phyloP scores from a whole-genome alignment of 345 rosid species.

The Eucalyptus erythrocorys region DNA sequence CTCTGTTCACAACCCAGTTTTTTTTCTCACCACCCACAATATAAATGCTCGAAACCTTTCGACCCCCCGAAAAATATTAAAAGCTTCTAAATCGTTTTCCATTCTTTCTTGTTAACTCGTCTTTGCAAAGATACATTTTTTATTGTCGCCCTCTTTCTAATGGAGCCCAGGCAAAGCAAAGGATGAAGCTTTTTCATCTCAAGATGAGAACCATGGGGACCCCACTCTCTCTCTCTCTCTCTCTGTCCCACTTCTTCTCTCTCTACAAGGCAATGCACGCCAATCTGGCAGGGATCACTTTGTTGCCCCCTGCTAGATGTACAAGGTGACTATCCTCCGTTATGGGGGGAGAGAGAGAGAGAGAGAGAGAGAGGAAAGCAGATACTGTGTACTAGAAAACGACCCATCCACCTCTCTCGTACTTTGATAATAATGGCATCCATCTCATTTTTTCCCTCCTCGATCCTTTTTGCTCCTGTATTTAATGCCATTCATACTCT shows the following conservation, averaged over 20 bases:
- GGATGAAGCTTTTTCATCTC: not conserved
- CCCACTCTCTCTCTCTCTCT: not conserved
- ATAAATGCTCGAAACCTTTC: not conserved
- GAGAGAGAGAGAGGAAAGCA: not conserved
- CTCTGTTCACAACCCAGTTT: not conserved
- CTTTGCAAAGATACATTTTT: not conserved
- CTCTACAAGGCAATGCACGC: constrained; percentile 1
- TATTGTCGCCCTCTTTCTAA: not conserved
- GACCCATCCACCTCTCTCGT: constrained; percentile 2
- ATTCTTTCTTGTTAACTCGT: not conserved
- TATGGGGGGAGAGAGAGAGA: not conserved
- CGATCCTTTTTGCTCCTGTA: not conserved
- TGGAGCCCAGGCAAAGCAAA: not conserved
- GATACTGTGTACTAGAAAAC: not conserved
- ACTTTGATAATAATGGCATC: constrained; percentile 7
- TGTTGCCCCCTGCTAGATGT: not conserved
- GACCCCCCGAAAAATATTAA: not conserved
- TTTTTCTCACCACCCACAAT: not conserved
- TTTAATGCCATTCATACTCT: not conserved
- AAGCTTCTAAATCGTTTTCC: not conserved
- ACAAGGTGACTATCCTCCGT: not conserved
- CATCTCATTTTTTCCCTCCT: not conserved
- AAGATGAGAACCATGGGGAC: not conserved
- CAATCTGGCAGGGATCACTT: constrained; percentile 4
- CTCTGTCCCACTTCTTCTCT: no score